Evolutionary conservation across 2,329 filamentous ascomycete genomes (phyloP).

Genomic region (Onygenales sp.): DNA sequence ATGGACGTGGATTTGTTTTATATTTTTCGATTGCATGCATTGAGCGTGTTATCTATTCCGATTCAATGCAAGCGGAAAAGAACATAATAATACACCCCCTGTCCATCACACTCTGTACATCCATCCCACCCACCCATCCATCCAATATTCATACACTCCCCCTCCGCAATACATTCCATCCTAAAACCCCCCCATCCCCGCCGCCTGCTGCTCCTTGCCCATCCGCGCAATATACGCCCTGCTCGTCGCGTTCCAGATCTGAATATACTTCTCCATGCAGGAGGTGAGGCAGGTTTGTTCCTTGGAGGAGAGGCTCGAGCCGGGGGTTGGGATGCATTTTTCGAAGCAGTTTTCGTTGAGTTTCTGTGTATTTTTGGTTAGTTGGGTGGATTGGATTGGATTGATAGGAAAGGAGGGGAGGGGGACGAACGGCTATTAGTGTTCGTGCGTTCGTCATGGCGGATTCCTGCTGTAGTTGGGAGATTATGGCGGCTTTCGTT

Average conservation of each 20-base stretch:
- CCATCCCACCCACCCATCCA: background rate
- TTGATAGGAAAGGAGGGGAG: background rate
- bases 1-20: too few relatives aligned
- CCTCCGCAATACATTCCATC: background rate
- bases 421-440: conserved; percentile 55
- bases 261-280: conserved; percentile 82
- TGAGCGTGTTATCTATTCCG: too few relatives aligned
- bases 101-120: background rate
- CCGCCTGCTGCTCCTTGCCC: conserved; percentile 49
- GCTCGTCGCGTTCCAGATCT: conserved; percentile 67
- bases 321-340: conserved; percentile 59
- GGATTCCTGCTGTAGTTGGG: conserved; percentile 54
- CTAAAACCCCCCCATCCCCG: conserved; percentile 7
- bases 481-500: conserved; percentile 48
- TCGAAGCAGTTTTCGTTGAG: conserved; percentile 75
- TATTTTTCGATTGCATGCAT: too few relatives aligned
- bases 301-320: conserved; percentile 53
- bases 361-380: conserved; percentile 45
- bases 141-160: background rate
- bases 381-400: background rate
- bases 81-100: background rate
- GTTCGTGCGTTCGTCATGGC: conserved; percentile 59
- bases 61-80: background rate
- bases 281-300: conserved; percentile 63
- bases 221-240: conserved; percentile 52